Evolutionary conservation across 148 eudicot species (phyloP).

Genomic region (Talinum fruticosum): DNA sequence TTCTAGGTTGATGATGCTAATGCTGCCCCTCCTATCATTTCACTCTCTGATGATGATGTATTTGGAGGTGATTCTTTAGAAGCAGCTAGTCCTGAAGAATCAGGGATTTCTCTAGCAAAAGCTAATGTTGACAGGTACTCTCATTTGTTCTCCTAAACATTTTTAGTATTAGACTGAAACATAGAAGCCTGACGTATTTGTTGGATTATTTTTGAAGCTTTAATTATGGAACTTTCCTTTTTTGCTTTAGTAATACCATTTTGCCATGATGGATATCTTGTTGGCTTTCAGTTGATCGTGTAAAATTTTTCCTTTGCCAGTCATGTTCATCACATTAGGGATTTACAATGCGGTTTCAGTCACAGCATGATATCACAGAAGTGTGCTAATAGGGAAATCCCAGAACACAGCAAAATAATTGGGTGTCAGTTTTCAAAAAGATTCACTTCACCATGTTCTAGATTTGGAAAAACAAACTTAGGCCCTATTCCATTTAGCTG

Average conservation of each 20-base stretch:
- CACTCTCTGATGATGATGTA: slow-evolving; percentile 20
- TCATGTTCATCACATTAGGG: not conserved
- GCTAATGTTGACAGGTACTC: slow-evolving; percentile 26
- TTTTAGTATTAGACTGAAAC: slow-evolving; percentile 3
- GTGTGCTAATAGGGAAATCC: not conserved
- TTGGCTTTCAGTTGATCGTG: not conserved
- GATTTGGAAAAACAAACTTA: too few species aligned
- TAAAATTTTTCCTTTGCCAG: not conserved
- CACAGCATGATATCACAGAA: not conserved
- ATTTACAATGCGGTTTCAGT: not conserved
- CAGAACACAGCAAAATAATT: too few species aligned
- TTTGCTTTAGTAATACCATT: not conserved
- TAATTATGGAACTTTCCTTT: not conserved
- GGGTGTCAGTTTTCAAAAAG: too few species aligned
- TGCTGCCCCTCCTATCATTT: slow-evolving; percentile 7
- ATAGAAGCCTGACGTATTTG: slow-evolving; percentile 4
- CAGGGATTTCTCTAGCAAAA: slow-evolving; percentile 23
- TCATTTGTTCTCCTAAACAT: not conserved
- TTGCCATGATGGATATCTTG: not conserved
- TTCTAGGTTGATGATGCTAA: slow-evolving; percentile 27
- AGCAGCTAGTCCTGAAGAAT: slow-evolving; percentile 27
- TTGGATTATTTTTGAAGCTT: not conserved
- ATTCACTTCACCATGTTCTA: too few species aligned
- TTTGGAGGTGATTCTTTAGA: slow-evolving; percentile 27
- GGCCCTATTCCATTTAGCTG: too few species aligned